Evolutionary conservation across 139 green algal species (phyloP), one percentile per base, ranked within the genome.

Genomic region (Chlamydomonas applanata): DNA sequence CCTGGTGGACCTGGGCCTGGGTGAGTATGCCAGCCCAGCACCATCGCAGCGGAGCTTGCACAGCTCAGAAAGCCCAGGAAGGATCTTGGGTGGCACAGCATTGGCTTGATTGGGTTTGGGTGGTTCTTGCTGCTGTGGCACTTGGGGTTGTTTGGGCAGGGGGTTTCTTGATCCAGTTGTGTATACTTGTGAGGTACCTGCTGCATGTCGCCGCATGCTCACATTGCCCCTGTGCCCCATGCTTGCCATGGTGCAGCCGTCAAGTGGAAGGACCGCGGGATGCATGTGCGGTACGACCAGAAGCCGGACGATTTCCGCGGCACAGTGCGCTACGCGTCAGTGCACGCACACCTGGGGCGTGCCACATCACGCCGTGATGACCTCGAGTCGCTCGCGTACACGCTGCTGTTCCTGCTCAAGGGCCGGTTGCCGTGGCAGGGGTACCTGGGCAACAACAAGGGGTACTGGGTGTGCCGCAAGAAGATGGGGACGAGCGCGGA

Each of bases 261-360:
- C 1, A 69, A 88, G 29, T 97, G 93, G 92, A 85, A 86, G 46
- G 93, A 97, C 69, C n/a, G 67, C 4, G 88, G 73, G 77, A 79
- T 56, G 91, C 96, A 99, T 78, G 91, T 98, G 17, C 93, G 98
- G 84, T 99, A 99, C 85, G 96, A 99, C 81, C 96, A 99, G 90
- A 88, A 93, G 60, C 96, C 96, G 27, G 96, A 99, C 75, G 93
- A 99, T 24, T 99, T 99, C 74, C 81, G 94, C 30, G 96, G 96
- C 54, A 99, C 96, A 4, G 96, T 99, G 67, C 89, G 96, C 16
- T 99, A 99, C 78, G 96, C 96, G 13, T 94, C 84, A 68, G 96
- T 99, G 62, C 96, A 99, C 78, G 96, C 96, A 30, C 96, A 99
- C 87, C 88, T 99, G 40, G 96, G 96, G 0, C 87, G 96, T 40